Evolutionary conservation across 805 yeast species (phyloP).

Genomic region (Candida suzukii): DNA sequence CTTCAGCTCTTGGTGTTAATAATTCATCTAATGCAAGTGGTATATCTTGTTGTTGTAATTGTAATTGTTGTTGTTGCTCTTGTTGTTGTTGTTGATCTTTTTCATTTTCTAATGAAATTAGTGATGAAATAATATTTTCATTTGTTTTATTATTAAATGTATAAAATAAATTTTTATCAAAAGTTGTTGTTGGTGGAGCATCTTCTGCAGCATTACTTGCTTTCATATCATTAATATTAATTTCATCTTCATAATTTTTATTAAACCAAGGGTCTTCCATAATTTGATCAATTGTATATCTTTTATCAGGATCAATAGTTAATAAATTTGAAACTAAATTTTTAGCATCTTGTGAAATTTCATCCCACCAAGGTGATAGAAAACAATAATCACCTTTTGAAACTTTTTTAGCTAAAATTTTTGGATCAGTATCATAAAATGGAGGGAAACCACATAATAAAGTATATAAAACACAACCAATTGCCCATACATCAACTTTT

Average conservation of each 20-base stretch:
- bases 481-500: conserved; percentile 67
- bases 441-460: conserved; percentile 71
- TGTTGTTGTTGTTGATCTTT: too few species aligned
- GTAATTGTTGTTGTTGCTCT: too few species aligned
- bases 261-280: conserved; percentile 64
- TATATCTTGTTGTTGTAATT: too few species aligned
- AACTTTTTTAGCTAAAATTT: conserved; percentile 57
- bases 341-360: conserved; percentile 64
- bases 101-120: too few species aligned
- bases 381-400: conserved; percentile 68
- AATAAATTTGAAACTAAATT: conserved; percentile 58
- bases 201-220: conserved; percentile 13
- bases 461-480: conserved; percentile 66
- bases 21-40: conserved; percentile 14
- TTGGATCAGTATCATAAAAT: conserved; percentile 64
- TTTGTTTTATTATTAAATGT: conserved; percentile 14
- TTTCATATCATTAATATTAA: background rate
- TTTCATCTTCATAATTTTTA: conserved; percentile 22
- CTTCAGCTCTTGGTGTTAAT: conserved; percentile 30
- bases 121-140: background rate
- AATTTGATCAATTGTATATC: conserved; percentile 64
- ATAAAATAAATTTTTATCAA: conserved; percentile 19
- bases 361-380: conserved; percentile 86
- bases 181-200: conserved; percentile 21
- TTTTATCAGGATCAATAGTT: conserved; percentile 59